Evolutionary conservation across 208 protist genomes (phyloP).

Genomic region (Leishmania guyanensis): DNA sequence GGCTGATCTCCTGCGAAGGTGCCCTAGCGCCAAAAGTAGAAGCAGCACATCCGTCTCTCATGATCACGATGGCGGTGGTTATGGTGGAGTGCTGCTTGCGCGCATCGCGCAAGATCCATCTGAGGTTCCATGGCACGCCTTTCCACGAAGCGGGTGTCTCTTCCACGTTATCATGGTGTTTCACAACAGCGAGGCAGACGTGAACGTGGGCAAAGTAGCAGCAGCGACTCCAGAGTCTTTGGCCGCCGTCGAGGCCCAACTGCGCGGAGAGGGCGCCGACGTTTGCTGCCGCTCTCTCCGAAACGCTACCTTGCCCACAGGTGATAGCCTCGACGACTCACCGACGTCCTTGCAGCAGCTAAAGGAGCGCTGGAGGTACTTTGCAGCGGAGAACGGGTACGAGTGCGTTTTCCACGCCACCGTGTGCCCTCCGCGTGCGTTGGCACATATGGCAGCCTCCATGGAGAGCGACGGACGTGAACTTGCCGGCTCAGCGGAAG

Average conservation of each 20-base stretch:
- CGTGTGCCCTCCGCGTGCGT: background rate
- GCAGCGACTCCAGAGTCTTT: background rate
- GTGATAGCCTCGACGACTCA: background rate
- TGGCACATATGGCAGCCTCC: background rate
- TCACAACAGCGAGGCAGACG: background rate
- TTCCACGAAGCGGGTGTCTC: slow-evolving; percentile 29
- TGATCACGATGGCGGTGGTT: background rate
- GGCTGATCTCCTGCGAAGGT: background rate
- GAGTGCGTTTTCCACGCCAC: slow-evolving; percentile 28
- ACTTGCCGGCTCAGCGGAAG: background rate
- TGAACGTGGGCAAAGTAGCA: background rate
- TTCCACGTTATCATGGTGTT: slow-evolving; percentile 47
- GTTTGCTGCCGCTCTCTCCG: background rate
- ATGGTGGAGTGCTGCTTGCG: slow-evolving; percentile 50
- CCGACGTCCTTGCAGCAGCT: background rate
- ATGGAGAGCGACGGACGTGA: background rate
- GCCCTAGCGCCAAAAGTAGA: background rate
- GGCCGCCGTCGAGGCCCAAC: background rate
- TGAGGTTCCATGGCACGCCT: slow-evolving; percentile 49
- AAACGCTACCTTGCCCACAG: background rate
- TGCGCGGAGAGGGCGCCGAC: background rate
- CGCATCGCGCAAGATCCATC: slow-evolving; percentile 29
- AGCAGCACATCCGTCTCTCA: background rate
- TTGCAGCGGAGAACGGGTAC: slow-evolving; percentile 35
- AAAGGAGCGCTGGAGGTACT: slow-evolving; percentile 27